Conservation (phyloP, 2,329 filamentous ascomycete species). For the Aspergillus sp. region DNA sequence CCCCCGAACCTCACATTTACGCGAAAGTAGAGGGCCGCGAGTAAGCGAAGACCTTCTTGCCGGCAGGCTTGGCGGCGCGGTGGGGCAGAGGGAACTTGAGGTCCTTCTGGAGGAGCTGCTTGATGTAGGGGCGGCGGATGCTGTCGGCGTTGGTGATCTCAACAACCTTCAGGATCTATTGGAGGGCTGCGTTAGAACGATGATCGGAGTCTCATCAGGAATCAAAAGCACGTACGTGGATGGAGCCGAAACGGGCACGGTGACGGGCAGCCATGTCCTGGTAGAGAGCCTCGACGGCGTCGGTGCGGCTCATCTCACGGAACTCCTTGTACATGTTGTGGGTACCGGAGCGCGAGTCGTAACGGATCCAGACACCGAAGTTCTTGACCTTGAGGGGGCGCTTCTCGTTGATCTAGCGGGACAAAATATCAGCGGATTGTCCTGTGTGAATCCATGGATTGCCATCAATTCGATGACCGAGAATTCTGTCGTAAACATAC, state of each 20-base stretch:
- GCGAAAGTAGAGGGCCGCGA: slow-evolving; percentile 96
- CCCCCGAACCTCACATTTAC: slow-evolving; percentile 59
- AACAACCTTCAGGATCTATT: slow-evolving; percentile 96
- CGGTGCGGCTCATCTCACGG: slow-evolving; percentile 95
- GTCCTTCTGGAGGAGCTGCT: slow-evolving; percentile 92
- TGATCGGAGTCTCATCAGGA: neutral
- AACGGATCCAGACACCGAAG: slow-evolving; percentile 99
- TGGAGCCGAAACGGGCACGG: slow-evolving; percentile 95
- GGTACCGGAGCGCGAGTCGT: slow-evolving; percentile 98
- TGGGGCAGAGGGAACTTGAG: slow-evolving; percentile 99
- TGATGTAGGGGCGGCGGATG: slow-evolving; percentile 98
- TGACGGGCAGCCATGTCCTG: slow-evolving; percentile 99
- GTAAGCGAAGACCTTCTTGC: slow-evolving; percentile 89
- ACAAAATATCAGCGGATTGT: slow-evolving; percentile 11
- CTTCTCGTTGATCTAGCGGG: slow-evolving; percentile 88
- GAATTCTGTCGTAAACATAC: slow-evolving; percentile 57
- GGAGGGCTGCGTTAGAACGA: slow-evolving; percentile 14
- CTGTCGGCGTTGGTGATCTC: slow-evolving; percentile 94
- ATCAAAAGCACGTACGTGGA: slow-evolving; percentile 73
- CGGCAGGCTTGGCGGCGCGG: slow-evolving; percentile 78
- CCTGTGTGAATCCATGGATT: neutral
- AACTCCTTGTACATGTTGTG: slow-evolving; percentile 99
- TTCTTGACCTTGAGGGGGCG: slow-evolving; percentile 99
- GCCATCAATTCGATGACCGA: neutral
- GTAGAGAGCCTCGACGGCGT: slow-evolving; percentile 96